Evolutionary conservation across 352 stramenopile genomes (phyloP).

Genomic region (Pythium folliculosum): DNA sequence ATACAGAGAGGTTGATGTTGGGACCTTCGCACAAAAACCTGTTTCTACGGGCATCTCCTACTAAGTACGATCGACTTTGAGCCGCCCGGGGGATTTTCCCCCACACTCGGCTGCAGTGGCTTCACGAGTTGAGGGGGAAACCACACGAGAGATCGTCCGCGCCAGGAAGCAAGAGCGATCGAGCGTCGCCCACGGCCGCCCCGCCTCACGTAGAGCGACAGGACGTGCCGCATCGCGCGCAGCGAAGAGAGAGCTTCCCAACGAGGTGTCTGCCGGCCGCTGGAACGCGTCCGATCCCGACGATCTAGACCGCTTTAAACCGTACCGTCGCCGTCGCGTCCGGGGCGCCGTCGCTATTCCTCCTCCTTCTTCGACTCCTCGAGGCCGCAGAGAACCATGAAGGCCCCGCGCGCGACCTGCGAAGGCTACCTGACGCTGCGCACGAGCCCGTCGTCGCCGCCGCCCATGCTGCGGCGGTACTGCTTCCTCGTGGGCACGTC

Average conservation of each 20-base stretch:
- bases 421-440: conserved; percentile 87
- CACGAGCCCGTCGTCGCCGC: conserved; percentile 83
- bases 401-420: conserved; percentile 76
- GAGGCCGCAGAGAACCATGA: conserved; percentile 46
- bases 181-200: neutral
- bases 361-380: neutral
- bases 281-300: neutral
- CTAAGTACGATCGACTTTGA: conserved; percentile 26
- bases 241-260: conserved; percentile 16
- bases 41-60: neutral
- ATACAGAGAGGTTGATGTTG: neutral
- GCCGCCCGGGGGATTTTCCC: conserved; percentile 12
- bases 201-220: neutral
- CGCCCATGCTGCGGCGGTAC: conserved; percentile 85
- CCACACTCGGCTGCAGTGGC: conserved; percentile 16
- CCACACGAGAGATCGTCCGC: neutral
- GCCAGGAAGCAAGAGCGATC: neutral
- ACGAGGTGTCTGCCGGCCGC: conserved; percentile 1
- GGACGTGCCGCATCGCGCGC: neutral
- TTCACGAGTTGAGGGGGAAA: conserved; percentile 20
- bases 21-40: no score
- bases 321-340: neutral
- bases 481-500: conserved; percentile 88
- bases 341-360: conserved; percentile 10
- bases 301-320: neutral